Evolutionary conservation across 805 yeast species (phyloP).

Genomic region (Sporopachydermia lactativora): DNA sequence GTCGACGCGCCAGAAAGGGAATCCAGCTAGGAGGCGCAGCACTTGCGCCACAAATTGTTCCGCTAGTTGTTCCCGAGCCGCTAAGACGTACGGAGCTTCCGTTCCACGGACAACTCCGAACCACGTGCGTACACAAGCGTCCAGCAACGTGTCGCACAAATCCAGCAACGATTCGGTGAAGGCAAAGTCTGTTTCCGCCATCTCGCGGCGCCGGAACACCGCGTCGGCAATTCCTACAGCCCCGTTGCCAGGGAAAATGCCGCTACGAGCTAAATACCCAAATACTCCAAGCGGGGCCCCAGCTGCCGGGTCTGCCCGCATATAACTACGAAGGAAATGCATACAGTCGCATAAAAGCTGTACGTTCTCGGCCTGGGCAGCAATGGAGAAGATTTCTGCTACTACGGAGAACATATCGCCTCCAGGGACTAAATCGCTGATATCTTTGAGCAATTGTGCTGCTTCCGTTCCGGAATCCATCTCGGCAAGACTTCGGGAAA

Average conservation of each 20-base stretch:
- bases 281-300: background rate
- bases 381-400: background rate
- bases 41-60: background rate
- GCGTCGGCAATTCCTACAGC: background rate
- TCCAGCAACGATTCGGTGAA: background rate
- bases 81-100: background rate
- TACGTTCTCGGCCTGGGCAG: background rate
- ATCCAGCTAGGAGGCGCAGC: background rate
- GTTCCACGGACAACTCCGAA: background rate
- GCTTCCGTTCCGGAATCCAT: background rate
- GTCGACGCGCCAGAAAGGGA: background rate
- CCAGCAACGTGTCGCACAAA: background rate
- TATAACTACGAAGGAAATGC: background rate
- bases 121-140: background rate
- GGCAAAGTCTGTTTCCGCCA: constrained; percentile 1
- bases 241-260: constrained; percentile 1
- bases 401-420: background rate
- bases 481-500: background rate
- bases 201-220: background rate
- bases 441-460: background rate
- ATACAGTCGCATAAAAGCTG: background rate
- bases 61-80: background rate
- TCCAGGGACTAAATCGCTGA: background rate
- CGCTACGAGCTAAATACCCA: background rate
- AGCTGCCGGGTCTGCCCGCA: background rate